Evolutionary conservation across 2,329 filamentous ascomycete species (phyloP), one percentile per base, ranked within the genome.

Genomic region (Phoma sp.): DNA sequence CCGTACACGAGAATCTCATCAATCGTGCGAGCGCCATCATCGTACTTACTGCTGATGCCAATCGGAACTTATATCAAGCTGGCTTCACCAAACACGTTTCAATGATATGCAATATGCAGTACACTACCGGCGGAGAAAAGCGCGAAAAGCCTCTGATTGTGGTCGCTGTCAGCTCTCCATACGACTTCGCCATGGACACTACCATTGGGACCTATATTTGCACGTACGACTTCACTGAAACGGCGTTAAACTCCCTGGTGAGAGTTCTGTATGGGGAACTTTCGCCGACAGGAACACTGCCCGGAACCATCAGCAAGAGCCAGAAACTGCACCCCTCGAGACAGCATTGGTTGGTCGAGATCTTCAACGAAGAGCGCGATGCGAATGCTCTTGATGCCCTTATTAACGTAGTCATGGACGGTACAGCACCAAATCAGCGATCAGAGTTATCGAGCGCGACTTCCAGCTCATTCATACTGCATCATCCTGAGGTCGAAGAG

Each of bases 11-110:
- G 69, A 95, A 94, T 60, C 81, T 97, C 17, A 96, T 97, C 72
- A 90, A 93, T 62, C 84, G 92, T 64, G 92, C 93, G 10, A 91
- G 89, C 46, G 91, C 90, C 4, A 92, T 97, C 60, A 89, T 98
- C 59, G 88, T 97, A 45, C 85, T 97, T 29, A 97, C 94, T 0
- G 94, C 94, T 9, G 94, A 98, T 76, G 93, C 93, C 0, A 96
- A 96, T 71, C 85, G 93, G 36, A 97, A 98, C 70, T 79, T 96
- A 13, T 98, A 97, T 70, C 94, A 98, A 73, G 87, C 92, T 45
- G 92, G 92, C 0, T 98, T 98, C 72, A 94, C 94, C 2, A 98
- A 97, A 73, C 94, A 98, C 63, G 91, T 97, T 8, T 89, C 93
- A 12, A 95, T 96, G 89, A 94, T 97, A 77, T 97, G 93, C 76